phyloP scores from a whole-genome alignment of 495 filamentous ascomycete species.

The Trichoderma virens region DNA sequence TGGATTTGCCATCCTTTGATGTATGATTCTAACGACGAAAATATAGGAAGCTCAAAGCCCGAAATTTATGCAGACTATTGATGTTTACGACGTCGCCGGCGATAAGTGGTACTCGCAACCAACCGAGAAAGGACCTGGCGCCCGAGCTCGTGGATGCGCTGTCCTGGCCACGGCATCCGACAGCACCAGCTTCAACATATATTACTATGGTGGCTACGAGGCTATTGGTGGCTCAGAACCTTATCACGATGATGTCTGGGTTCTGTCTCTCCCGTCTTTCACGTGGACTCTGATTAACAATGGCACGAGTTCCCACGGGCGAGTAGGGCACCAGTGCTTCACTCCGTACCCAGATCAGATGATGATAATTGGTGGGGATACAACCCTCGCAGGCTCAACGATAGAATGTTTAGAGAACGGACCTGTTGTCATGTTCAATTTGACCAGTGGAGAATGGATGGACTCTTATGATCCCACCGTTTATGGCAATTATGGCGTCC shows the following conservation, averaged over 20 bases:
- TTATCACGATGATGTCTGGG: slow-evolving; percentile 60
- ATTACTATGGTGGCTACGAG: slow-evolving; percentile 66
- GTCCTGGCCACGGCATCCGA: slow-evolving; percentile 56
- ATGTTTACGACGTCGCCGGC: slow-evolving; percentile 59
- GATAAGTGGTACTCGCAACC: slow-evolving; percentile 55
- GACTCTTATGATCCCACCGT: slow-evolving; percentile 50
- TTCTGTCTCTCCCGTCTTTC: slow-evolving; percentile 69
- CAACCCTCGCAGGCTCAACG: slow-evolving; percentile 14
- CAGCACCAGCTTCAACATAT: slow-evolving; percentile 58
- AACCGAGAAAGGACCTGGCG: slow-evolving; percentile 47
- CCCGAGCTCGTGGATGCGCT: slow-evolving; percentile 52
- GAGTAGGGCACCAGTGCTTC: slow-evolving; percentile 57
- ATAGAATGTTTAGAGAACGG: slow-evolving; percentile 44
- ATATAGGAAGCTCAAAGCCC: slow-evolving; percentile 40
- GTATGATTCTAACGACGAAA: slow-evolving; percentile 12
- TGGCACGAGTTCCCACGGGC: slow-evolving; percentile 39
- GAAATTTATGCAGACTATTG: slow-evolving; percentile 53
- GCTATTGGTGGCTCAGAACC: slow-evolving; percentile 30
- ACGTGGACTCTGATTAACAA: slow-evolving; percentile 58
- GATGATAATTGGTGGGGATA: slow-evolving; percentile 57
- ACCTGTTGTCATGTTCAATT: slow-evolving; percentile 55
- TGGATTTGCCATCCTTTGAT: not conserved
- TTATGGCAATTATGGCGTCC: slow-evolving; percentile 55
- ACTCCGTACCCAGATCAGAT: slow-evolving; percentile 67
- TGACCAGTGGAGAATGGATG: slow-evolving; percentile 51